Evolutionary conservation across 2,329 filamentous ascomycete species (phyloP).

Genomic region (Pleomassaria siparia): DNA sequence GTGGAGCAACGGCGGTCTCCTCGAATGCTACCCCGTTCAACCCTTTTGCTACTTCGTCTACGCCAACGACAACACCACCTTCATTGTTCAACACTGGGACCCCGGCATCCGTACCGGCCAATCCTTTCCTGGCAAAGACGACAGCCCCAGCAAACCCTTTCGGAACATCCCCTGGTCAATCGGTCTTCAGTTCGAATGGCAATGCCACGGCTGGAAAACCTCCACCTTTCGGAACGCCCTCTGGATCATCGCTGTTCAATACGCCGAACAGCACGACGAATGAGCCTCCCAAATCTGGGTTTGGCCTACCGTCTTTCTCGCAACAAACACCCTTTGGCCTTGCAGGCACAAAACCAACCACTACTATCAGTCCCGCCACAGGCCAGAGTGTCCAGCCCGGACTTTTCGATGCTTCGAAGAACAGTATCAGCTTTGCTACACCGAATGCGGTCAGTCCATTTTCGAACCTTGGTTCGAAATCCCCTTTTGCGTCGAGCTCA

Average conservation of each 20-base stretch:
- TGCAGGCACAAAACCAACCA: background rate
- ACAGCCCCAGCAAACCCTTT: background rate
- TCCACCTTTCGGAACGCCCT: background rate
- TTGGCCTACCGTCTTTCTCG: background rate
- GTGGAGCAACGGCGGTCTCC: background rate
- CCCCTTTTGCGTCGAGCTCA: background rate
- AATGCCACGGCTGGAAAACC: background rate
- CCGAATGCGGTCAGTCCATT: background rate
- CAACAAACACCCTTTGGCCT: background rate
- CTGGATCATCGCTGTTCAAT: background rate
- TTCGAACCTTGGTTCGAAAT: slow-evolving; percentile 2
- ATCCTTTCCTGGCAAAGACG: background rate
- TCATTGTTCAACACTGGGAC: background rate
- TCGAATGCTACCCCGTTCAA: slow-evolving; percentile 6
- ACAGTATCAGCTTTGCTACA: slow-evolving; percentile 28
- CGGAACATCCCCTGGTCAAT: background rate
- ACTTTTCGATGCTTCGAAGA: slow-evolving; percentile 30
- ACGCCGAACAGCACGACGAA: background rate
- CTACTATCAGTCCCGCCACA: slow-evolving; percentile 5
- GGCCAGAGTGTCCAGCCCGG: slow-evolving; percentile 21
- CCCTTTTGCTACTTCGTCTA: slow-evolving; percentile 22
- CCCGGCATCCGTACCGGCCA: background rate
- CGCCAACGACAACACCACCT: slow-evolving; percentile 7
- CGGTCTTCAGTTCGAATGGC: background rate
- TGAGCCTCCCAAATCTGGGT: background rate